Percentiles rank a stretch among this genome's conserved stretches.
phyloP scores from a whole-genome alignment of 1,284 basidiomycete species.

The Hemileia vastatrix region DNA sequence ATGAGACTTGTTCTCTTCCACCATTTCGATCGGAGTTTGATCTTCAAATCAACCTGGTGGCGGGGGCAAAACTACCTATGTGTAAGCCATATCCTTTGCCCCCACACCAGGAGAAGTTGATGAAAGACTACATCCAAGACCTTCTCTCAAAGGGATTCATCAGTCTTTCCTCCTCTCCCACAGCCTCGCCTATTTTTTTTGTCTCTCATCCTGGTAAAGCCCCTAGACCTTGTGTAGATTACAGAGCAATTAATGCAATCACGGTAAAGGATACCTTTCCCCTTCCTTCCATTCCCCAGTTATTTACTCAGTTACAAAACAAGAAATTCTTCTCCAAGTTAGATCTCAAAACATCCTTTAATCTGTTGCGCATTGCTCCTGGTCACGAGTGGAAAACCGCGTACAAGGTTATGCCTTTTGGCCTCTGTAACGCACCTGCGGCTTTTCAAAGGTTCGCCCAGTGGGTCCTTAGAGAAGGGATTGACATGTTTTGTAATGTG shows the following conservation, averaged over 20 bases:
- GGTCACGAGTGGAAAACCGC: conserved; percentile 45
- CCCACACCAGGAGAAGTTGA: not conserved
- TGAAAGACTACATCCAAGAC: conserved; percentile 4
- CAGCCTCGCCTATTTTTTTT: conserved; percentile 22
- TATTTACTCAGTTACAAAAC: not conserved
- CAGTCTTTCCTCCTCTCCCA: conserved; percentile 8
- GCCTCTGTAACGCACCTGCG: conserved; percentile 47
- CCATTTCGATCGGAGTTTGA: not conserved
- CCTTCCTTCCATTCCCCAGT: not conserved
- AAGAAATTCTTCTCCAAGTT: conserved; percentile 29
- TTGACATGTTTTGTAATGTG: conserved; percentile 5
- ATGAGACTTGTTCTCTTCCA: not conserved
- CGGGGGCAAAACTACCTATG: not conserved
- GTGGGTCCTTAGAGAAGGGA: not conserved
- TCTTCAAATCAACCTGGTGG: conserved; percentile 4
- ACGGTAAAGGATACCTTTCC: conserved; percentile 24
- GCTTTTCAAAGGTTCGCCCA: conserved; percentile 38
- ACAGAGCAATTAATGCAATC: conserved; percentile 23
- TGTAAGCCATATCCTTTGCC: not conserved
- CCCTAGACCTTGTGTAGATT: conserved; percentile 23
- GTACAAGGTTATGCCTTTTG: conserved; percentile 48
- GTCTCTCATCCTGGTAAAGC: conserved; percentile 25
- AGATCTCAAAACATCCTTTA: conserved; percentile 39
- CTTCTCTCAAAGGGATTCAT: conserved; percentile 7
- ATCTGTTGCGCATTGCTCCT: conserved; percentile 35